Evolutionary conservation across 2,329 filamentous ascomycete species (phyloP).

Genomic region (Xylaria sp.): DNA sequence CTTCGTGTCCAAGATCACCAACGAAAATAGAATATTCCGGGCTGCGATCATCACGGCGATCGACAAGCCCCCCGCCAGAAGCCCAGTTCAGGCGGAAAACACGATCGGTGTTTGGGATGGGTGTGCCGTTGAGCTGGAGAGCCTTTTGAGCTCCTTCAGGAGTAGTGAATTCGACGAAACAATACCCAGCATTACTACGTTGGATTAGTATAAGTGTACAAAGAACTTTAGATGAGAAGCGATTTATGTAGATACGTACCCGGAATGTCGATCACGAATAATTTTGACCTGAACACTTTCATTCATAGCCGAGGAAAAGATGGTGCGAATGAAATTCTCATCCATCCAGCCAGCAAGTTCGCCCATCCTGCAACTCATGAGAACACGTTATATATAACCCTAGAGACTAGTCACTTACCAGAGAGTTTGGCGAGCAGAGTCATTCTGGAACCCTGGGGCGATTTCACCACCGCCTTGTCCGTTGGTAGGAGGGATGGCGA

Average conservation of each 20-base stretch:
- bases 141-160: conserved; percentile 91
- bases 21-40: conserved; percentile 98
- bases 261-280: conserved; percentile 98
- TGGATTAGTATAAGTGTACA: conserved; percentile 6
- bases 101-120: conserved; percentile 93
- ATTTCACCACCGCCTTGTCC: conserved; percentile 52
- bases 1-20: conserved; percentile 95
- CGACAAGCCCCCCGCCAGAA: conserved; percentile 92
- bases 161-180: conserved; percentile 92
- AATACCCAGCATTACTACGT: conserved; percentile 92
- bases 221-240: neutral
- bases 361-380: conserved; percentile 80
- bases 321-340: conserved; percentile 96
- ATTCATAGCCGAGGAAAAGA: conserved; percentile 88
- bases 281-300: conserved; percentile 99
- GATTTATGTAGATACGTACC: conserved; percentile 63
- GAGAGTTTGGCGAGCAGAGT: conserved; percentile 66
- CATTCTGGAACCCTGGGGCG: conserved; percentile 50
- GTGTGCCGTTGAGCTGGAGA: conserved; percentile 85
- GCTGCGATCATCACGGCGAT: conserved; percentile 94
- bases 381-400: neutral
- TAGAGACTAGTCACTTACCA: conserved; percentile 56
- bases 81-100: conserved; percentile 99
- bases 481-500: conserved; percentile 50
- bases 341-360: conserved; percentile 99